Conservation (phyloP, 2,329 filamentous ascomycete species). For the Ceratocystis variospora region DNA sequence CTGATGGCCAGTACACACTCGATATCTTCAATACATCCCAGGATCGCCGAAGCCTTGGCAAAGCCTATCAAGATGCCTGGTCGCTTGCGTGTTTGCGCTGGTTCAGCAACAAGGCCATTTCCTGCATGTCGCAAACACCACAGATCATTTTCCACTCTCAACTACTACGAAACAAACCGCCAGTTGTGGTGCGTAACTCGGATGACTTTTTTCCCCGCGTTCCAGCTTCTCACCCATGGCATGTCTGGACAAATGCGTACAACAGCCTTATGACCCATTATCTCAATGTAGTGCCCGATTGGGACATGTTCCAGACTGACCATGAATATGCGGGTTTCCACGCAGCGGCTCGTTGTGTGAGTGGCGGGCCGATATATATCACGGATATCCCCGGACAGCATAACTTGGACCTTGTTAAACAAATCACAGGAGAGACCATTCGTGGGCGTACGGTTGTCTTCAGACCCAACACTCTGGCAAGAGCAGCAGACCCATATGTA, state of each 20-base stretch:
- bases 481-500: constrained; percentile 58
- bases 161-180: constrained; percentile 59
- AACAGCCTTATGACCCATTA: constrained; percentile 72
- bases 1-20: constrained; percentile 81
- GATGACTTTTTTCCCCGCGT: constrained; percentile 85
- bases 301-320: constrained; percentile 56
- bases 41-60: constrained; percentile 57
- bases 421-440: constrained; percentile 66
- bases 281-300: constrained; percentile 75
- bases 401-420: constrained; percentile 56
- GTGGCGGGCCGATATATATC: constrained; percentile 86
- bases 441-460: constrained; percentile 66
- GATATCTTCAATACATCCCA: constrained; percentile 58
- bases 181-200: constrained; percentile 68
- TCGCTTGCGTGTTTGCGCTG: constrained; percentile 60
- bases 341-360: constrained; percentile 76
- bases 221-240: constrained; percentile 75
- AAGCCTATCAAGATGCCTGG: constrained; percentile 76
- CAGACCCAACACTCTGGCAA: constrained; percentile 60
- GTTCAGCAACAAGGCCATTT: constrained; percentile 66
- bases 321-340: constrained; percentile 67
- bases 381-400: constrained; percentile 80
- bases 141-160: constrained; percentile 77
- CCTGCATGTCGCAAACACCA: constrained; percentile 88
- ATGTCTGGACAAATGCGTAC: constrained; percentile 87